Base-by-base conservation (phyloP, 148 eudicot genomes). In the Rhododendron mucronatum region DNA sequence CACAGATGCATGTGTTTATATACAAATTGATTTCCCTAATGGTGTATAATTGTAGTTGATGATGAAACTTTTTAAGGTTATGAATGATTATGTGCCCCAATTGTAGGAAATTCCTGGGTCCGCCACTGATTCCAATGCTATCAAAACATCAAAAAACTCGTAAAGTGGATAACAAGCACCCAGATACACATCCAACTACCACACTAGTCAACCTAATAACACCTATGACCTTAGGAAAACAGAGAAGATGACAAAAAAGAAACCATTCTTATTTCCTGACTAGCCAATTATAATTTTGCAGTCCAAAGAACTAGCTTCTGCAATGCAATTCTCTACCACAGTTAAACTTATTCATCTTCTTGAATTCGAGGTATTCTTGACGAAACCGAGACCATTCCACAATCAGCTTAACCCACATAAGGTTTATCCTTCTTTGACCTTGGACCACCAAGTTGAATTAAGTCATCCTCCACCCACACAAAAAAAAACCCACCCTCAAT, bases 221-320 rank as follows among this genome's bases (percentile, higher is more conserved):
- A 45, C 26, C 81, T 11, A 78, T 78, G 81, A 23, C 51, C 47
- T 33, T 75, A 1, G 1, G 44, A 75, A 75, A 75, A 75, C 18
- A 33, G 78, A 2, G 0, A 33, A 75, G n/a, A 35, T 35, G 37
- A 75, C 47, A 3, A 75, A 37, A 41, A 75, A 75, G 44, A 35
- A 75, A 75, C n/a, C 81, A 9, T 78, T 20, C 26, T 21, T 78
- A 78, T 20, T 78, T 78, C 53, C 14, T 78, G 80, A 41, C n/a
- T 21, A 18, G 11, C 48, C 44, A 37, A n/a, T n/a, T 11, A 9
- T 41, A 4, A 44, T n/a, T 45, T 78, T 44, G 30, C 51, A 45
- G 30, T 78, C 81, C 33, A 78, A 78, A 44, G 14, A 44, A 45
- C 44, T 78, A 45, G 81, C 81, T 78, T 78, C 81, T 45, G 18